phyloP scores from a whole-genome alignment of 306 rosid species.

The Datisca glomerata region DNA sequence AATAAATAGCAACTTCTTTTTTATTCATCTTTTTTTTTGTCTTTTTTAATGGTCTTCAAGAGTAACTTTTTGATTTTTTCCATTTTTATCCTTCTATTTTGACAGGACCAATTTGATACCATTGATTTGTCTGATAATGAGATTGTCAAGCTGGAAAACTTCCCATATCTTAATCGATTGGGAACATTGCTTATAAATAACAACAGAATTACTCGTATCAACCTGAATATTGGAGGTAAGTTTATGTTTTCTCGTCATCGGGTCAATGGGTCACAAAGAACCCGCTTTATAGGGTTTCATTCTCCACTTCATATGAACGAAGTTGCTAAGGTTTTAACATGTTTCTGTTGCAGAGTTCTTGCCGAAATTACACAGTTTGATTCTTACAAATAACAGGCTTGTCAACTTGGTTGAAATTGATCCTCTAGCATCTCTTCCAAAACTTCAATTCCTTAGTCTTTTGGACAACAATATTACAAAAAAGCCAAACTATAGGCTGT shows the following conservation, averaged over 20 bases:
- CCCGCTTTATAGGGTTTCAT: too few relatives aligned
- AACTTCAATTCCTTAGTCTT: constrained; percentile 73
- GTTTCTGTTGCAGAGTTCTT: constrained; percentile 51
- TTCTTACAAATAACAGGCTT: constrained; percentile 91
- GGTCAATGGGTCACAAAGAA: too few relatives aligned
- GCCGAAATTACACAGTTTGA: constrained; percentile 74
- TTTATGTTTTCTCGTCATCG: too few relatives aligned
- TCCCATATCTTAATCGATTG: constrained; percentile 78
- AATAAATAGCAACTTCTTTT: too few relatives aligned
- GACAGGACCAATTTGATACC: constrained; percentile 94
- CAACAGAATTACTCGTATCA: constrained; percentile 85
- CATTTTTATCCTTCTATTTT: constrained; percentile 1
- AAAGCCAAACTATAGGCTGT: constrained; percentile 76
- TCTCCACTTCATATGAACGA: too few relatives aligned
- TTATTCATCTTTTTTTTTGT: too few relatives aligned
- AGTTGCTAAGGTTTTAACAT: too few relatives aligned
- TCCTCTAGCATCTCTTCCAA: constrained; percentile 65
- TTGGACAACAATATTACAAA: constrained; percentile 83
- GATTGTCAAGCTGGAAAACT: constrained; percentile 82
- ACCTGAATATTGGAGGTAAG: constrained; percentile 76
- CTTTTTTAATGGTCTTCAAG: too few relatives aligned
- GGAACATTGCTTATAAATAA: constrained; percentile 80
- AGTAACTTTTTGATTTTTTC: background rate
- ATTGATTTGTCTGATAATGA: constrained; percentile 90
- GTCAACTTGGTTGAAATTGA: constrained; percentile 88